Conservation (phyloP, 2,329 filamentous ascomycete genomes). For the Aspergillus ibericus region DNA sequence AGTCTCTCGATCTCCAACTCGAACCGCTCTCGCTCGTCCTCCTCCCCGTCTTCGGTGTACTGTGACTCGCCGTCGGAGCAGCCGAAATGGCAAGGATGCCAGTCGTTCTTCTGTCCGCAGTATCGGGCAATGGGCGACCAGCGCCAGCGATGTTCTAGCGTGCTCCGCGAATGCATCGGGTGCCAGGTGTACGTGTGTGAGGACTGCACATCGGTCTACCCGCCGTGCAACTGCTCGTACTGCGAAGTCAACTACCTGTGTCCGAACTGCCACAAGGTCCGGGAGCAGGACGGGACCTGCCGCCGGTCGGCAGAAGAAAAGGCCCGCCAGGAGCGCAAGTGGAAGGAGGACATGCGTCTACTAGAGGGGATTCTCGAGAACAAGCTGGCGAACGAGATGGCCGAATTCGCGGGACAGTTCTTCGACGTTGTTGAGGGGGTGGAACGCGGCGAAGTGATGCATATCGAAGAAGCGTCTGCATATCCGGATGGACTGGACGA, state of each 20-base stretch:
- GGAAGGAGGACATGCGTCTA: conserved; percentile 43
- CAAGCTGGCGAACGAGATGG: conserved; percentile 45
- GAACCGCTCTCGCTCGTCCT: conserved; percentile 41
- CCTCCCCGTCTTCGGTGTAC: conserved; percentile 41
- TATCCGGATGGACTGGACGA: neutral
- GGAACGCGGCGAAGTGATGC: neutral
- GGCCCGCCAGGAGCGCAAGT: conserved; percentile 39
- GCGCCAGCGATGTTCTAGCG: conserved; percentile 45
- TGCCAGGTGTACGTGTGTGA: conserved; percentile 50
- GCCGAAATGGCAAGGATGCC: conserved; percentile 48
- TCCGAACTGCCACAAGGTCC: conserved; percentile 44
- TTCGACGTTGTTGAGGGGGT: conserved; percentile 30
- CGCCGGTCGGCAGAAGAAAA: conserved; percentile 41
- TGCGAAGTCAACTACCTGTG: conserved; percentile 46
- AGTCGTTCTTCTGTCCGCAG: conserved; percentile 50
- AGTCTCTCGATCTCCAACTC: conserved; percentile 42
- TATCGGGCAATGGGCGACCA: conserved; percentile 46
- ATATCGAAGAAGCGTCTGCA: conserved; percentile 13
- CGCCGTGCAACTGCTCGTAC: conserved; percentile 47
- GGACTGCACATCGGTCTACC: conserved; percentile 42
- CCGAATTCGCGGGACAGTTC: conserved; percentile 44
- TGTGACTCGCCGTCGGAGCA: conserved; percentile 39
- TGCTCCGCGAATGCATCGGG: conserved; percentile 46
- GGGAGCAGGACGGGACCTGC: conserved; percentile 41
- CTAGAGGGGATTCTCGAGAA: conserved; percentile 41